Evolutionary conservation across 2,329 filamentous ascomycete genomes (phyloP).

Genomic region (Penicillium fuscoglaucum): DNA sequence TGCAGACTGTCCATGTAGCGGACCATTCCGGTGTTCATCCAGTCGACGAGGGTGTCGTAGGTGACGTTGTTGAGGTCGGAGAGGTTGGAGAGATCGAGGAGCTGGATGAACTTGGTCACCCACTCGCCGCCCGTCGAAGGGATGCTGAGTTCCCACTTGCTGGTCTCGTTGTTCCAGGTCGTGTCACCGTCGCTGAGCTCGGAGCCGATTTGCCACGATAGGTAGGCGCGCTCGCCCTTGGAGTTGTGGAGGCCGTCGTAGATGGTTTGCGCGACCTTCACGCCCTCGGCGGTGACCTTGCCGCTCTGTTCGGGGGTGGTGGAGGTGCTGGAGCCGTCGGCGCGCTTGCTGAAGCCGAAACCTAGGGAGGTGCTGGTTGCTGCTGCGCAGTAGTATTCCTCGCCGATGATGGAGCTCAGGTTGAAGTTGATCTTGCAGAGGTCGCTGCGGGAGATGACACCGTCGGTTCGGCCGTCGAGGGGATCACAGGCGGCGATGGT

Average conservation of each 20-base stretch:
- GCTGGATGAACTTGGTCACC: constrained; percentile 33
- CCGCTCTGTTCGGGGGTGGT: constrained; percentile 34
- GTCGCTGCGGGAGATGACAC: constrained; percentile 53
- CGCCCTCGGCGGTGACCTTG: constrained; percentile 28
- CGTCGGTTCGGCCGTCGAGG: constrained; percentile 57
- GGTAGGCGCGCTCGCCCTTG: constrained; percentile 44
- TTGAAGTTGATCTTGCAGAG: constrained; percentile 52
- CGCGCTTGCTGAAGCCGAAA: constrained; percentile 32
- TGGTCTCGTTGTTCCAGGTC: constrained; percentile 27
- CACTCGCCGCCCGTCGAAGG: constrained; percentile 43
- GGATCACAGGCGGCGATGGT: constrained; percentile 58
- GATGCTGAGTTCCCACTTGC: constrained; percentile 34
- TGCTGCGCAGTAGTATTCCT: constrained; percentile 47
- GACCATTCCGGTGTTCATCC: constrained; percentile 54
- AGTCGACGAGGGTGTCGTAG: constrained; percentile 58
- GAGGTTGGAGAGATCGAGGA: constrained; percentile 41
- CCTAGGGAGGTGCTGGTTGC: constrained; percentile 29
- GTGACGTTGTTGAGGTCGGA: constrained; percentile 50
- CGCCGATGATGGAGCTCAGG: constrained; percentile 49
- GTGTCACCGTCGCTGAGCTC: constrained; percentile 29
- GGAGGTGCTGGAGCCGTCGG: constrained; percentile 21
- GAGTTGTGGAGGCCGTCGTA: constrained; percentile 44
- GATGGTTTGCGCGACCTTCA: constrained; percentile 39
- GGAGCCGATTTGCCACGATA: constrained; percentile 34
- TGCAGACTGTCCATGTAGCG: constrained; percentile 55